These are phyloP conservation scores for Psilocybe tampanensis DNA, from an alignment of 768 basidiomycete genomes.

Conservation along the genomic window DNA sequence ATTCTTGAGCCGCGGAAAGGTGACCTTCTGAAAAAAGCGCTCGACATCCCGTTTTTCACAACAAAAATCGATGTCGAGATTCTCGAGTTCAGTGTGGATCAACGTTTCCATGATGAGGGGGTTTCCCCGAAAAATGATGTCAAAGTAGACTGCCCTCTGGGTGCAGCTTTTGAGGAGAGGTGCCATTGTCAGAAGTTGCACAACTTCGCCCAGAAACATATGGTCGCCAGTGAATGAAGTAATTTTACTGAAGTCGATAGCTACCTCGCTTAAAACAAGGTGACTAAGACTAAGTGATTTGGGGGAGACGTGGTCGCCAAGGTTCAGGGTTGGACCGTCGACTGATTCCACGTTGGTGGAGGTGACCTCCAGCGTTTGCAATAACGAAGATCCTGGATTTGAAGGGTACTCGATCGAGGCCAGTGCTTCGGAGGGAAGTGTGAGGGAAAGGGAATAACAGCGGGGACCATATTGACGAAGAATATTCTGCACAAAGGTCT, in stretches of 20 bases:
- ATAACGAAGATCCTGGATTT: background rate
- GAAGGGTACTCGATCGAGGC: background rate
- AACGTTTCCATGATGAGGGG: background rate
- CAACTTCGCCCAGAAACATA: background rate
- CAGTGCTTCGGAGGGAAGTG: background rate
- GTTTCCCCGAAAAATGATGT: background rate
- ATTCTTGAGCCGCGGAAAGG: background rate
- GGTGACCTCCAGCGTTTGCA: background rate
- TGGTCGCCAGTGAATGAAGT: background rate
- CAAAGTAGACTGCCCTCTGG: background rate
- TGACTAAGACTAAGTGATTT: background rate
- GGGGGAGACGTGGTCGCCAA: background rate
- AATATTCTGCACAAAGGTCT: background rate
- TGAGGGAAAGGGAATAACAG: background rate
- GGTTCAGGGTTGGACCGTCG: background rate
- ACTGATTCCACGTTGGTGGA: background rate
- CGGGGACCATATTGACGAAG: background rate
- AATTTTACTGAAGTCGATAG: background rate
- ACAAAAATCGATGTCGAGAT: background rate
- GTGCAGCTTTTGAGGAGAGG: background rate
- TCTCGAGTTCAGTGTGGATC: background rate
- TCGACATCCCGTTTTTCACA: background rate
- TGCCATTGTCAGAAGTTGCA: background rate
- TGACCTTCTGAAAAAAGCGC: background rate
- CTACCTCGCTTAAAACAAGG: background rate